Percentiles rank a stretch among this genome's conserved stretches.
Evolutionary conservation across 129 eudicot genomes (phyloP).

Genomic region (Apium graveolens): DNA sequence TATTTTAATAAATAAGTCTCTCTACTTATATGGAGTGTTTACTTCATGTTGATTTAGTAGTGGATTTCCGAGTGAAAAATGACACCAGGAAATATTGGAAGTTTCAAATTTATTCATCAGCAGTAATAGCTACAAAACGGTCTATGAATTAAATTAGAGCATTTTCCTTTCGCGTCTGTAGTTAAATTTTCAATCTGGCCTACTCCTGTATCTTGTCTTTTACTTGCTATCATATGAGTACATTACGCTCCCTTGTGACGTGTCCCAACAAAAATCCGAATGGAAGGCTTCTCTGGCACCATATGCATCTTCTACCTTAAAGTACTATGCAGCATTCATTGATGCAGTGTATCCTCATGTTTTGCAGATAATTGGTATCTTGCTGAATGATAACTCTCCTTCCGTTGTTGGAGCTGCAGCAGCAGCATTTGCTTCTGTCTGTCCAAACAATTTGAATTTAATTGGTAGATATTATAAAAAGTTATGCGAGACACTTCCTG

Average conservation of each 20-base stretch:
- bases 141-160: neutral
- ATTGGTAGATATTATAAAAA: constrained; percentile 62
- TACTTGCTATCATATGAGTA: neutral
- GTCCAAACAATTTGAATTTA: constrained; percentile 76
- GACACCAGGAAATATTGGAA: neutral
- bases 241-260: neutral
- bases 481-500: constrained; percentile 87
- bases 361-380: constrained; percentile 74
- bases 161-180: neutral
- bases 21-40: too few relatives aligned
- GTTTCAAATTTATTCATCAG: neutral
- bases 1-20: too few relatives aligned
- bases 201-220: neutral
- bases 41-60: neutral
- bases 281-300: neutral
- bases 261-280: neutral
- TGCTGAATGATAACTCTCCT: constrained; percentile 85
- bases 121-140: neutral
- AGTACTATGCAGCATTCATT: neutral
- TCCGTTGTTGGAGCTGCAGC: constrained; percentile 97
- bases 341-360: constrained; percentile 7
- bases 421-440: constrained; percentile 82
- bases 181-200: neutral
- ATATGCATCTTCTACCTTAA: neutral
- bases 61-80: neutral